These are phyloP conservation scores for Digitaria exilis DNA, from an alignment of 202 grass and related monocot species.

Conservation along the genomic window DNA sequence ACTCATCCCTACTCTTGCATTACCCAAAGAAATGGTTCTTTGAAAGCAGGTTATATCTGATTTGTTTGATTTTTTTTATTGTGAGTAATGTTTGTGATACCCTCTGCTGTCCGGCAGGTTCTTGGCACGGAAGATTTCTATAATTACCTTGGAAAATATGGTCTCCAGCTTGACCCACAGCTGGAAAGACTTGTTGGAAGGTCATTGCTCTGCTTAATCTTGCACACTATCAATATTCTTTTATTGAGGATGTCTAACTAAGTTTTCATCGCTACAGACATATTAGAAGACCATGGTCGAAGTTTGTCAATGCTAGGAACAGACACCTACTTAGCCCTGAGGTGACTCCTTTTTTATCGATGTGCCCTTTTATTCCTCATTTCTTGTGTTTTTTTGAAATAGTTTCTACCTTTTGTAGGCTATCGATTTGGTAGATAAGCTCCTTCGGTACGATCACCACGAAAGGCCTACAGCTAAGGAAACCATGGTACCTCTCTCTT, in stretches of 20 bases:
- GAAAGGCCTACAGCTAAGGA: conserved; percentile 94
- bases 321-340: conserved; percentile 76
- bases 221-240: conserved; percentile 20
- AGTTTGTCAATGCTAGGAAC: conserved; percentile 75
- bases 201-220: conserved; percentile 51
- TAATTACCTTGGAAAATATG: conserved; percentile 80
- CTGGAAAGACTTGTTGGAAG: conserved; percentile 82
- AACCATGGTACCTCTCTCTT: conserved; percentile 59
- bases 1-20: neutral
- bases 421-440: conserved; percentile 84
- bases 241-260: conserved; percentile 21
- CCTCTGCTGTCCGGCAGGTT: conserved; percentile 52
- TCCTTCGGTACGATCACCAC: conserved; percentile 84
- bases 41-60: neutral
- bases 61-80: conserved; percentile 6
- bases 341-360: conserved; percentile 52
- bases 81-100: neutral
- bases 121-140: conserved; percentile 86
- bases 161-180: conserved; percentile 74
- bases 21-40: conserved; percentile 20
- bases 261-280: conserved; percentile 58
- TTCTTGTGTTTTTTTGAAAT: conserved; percentile 29
- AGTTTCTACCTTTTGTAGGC: conserved; percentile 52
- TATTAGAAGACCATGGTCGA: conserved; percentile 73
- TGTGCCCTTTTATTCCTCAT: neutral